Base-by-base conservation (phyloP, 257 asterid genomes). In the Apocynum venetum region DNA sequence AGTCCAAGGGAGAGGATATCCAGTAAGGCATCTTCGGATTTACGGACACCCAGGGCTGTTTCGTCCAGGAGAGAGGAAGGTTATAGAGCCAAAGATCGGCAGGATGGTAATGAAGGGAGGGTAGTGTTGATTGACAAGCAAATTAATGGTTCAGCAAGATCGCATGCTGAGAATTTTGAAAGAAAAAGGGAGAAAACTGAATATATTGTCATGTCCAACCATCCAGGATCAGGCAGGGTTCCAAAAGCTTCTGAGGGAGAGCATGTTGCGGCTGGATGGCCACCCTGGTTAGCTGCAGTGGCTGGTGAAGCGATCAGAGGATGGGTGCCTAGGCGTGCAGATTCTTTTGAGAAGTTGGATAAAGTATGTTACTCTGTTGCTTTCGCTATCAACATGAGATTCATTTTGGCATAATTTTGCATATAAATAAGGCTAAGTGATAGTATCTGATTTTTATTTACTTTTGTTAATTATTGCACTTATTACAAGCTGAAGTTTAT, bases 221-320 rank as follows among this genome's bases (percentile, higher is more conserved):
- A 89, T 82, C 96, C 88, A 9, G 86, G 92, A 75, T 78, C 57
- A 63, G 92, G 94, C 8, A 77, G 83, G 79, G 68, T 92, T 43
- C 90, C 91, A 0, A 85, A 88, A 80, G 92, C 96, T 76, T 51
- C 75, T 8, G 93, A 92, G 79, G 97, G 93, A 73, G 98, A 92
- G 73, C 94, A 92, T 78, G 94, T 94, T 61, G 97, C 96, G 0
- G 97, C 96, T 64, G 98, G 98, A 74, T 94, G 98, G 98, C 98
- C 98, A 38, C 91, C 97, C 35, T 94, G 98, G 98, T 80, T 94
- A 79, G 96, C 97, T 64, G 92, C 97, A 0, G 97, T 92, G 77
- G 98, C 98, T 56, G 96, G 96, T 67, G 97, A 94, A 87, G 98
- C 98, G 66, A 94, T 92, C 73, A 80, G 89, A 82, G 98, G 98